Evolutionary conservation across 2,329 filamentous ascomycete genomes (phyloP).

Genomic region (Lecanoromycetidae sp.): DNA sequence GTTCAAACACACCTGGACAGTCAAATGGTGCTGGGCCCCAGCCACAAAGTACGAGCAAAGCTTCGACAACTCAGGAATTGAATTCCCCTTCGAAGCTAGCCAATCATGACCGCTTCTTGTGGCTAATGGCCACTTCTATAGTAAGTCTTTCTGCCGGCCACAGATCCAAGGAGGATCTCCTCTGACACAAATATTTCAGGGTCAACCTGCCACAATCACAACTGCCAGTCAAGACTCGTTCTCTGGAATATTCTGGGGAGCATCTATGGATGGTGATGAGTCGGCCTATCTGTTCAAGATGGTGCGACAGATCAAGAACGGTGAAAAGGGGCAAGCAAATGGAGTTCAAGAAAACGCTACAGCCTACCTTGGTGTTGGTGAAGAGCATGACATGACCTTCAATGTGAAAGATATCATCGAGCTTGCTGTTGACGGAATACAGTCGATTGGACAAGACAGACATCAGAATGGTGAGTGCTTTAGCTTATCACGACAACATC

Average conservation of each 20-base stretch:
- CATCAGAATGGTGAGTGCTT: slow-evolving; percentile 44
- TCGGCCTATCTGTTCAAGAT: slow-evolving; percentile 52
- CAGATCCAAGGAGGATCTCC: neutral
- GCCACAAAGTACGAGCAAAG: slow-evolving; percentile 31
- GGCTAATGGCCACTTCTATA: slow-evolving; percentile 46
- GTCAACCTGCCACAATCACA: slow-evolving; percentile 42
- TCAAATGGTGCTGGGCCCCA: slow-evolving; percentile 43
- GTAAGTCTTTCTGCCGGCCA: slow-evolving; percentile 31
- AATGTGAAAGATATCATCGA: slow-evolving; percentile 49
- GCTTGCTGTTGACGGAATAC: slow-evolving; percentile 42
- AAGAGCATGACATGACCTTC: slow-evolving; percentile 45
- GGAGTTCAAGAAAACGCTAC: slow-evolving; percentile 30
- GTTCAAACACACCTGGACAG: slow-evolving; percentile 35
- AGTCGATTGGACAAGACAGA: slow-evolving; percentile 38
- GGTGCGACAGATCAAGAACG: slow-evolving; percentile 41
- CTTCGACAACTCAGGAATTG: slow-evolving; percentile 35
- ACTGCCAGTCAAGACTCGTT: slow-evolving; percentile 50
- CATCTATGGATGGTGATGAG: slow-evolving; percentile 39
- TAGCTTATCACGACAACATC: neutral
- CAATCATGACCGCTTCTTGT: slow-evolving; percentile 48
- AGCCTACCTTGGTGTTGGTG: slow-evolving; percentile 32
- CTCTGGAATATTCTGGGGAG: slow-evolving; percentile 48
- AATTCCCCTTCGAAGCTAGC: slow-evolving; percentile 45
- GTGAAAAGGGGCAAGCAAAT: slow-evolving; percentile 28
- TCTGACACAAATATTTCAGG: slow-evolving; percentile 30